Percentiles rank a stretch among this genome's conserved stretches.
phyloP scores from a whole-genome alignment of 2,329 filamentous ascomycete genomes.

The Clonostachys sp. region DNA sequence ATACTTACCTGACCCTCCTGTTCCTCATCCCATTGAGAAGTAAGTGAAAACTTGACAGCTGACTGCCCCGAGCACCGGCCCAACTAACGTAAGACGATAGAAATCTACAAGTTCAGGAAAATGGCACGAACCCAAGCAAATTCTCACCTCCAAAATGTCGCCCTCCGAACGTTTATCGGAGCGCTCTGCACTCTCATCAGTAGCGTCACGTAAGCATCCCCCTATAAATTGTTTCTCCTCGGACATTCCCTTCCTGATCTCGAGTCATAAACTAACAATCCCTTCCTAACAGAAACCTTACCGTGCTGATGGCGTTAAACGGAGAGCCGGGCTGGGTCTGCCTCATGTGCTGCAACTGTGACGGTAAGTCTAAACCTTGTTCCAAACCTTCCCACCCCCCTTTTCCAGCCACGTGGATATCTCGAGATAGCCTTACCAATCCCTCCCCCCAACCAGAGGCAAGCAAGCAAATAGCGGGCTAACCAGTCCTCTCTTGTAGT shows the following conservation, averaged over 20 bases:
- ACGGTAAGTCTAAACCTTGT: slow-evolving; percentile 36
- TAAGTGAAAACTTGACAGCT: slow-evolving; percentile 18
- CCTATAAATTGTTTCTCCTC: not conserved
- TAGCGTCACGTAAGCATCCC: slow-evolving; percentile 45
- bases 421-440: not conserved
- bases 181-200: slow-evolving; percentile 51
- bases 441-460: not conserved
- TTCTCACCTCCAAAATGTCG: slow-evolving; percentile 42
- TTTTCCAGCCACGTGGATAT: not conserved
- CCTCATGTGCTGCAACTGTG: slow-evolving; percentile 60
- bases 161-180: slow-evolving; percentile 55
- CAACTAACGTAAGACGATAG: slow-evolving; percentile 19
- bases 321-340: slow-evolving; percentile 64
- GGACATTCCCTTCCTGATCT: not conserved
- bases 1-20: slow-evolving; percentile 59
- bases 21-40: slow-evolving; percentile 57
- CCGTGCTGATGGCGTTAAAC: slow-evolving; percentile 50
- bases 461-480: not conserved
- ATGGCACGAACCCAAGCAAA: slow-evolving; percentile 32
- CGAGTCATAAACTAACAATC: not conserved
- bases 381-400: not conserved
- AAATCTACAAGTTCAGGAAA: slow-evolving; percentile 49
- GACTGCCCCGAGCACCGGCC: not conserved
- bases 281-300: slow-evolving; percentile 42
- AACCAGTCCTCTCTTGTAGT: slow-evolving; percentile 26